A percentile compares a stretch with the other conserved stretches of the same genome.
phyloP scores from a whole-genome alignment of 768 basidiomycete species.

The Heimioporus sp. region DNA sequence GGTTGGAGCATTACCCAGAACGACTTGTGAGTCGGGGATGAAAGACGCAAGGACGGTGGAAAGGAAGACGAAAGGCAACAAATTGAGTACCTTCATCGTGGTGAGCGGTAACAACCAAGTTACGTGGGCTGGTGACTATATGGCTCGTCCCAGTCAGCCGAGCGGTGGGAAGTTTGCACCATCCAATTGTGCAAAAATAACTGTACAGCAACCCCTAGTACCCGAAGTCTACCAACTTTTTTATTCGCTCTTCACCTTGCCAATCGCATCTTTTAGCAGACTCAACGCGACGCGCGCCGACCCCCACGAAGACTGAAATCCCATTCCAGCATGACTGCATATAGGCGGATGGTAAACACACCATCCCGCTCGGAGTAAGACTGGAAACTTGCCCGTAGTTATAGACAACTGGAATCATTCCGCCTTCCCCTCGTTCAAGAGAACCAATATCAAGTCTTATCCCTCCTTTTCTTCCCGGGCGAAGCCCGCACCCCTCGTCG shows the following conservation, averaged over 20 bases:
- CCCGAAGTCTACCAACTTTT: background rate
- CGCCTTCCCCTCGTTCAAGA: conserved; percentile 29
- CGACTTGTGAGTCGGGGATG: conserved; percentile 42
- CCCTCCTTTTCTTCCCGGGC: conserved; percentile 68
- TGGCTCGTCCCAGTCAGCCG: background rate
- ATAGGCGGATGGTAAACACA: background rate
- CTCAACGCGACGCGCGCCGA: conserved; percentile 38
- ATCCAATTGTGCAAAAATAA: background rate
- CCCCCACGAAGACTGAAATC: conserved; percentile 66
- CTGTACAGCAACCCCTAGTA: background rate
- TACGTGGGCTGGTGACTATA: too few relatives aligned
- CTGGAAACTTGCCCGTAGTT: conserved; percentile 54
- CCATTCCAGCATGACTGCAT: conserved; percentile 35
- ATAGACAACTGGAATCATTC: conserved; percentile 49
- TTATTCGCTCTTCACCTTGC: conserved; percentile 1
- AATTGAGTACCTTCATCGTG: conserved; percentile 39
- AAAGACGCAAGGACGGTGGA: conserved; percentile 37
- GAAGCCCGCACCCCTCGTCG: conserved; percentile 58
- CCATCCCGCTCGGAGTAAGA: conserved; percentile 8
- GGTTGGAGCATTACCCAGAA: conserved; percentile 34
- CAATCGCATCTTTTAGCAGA: conserved; percentile 35
- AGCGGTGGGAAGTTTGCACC: background rate
- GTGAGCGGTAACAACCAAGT: background rate
- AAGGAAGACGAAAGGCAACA: conserved; percentile 36
- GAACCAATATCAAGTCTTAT: conserved; percentile 37